Conservation (phyloP, 495 filamentous ascomycete species). For the Letharia lupina region DNA sequence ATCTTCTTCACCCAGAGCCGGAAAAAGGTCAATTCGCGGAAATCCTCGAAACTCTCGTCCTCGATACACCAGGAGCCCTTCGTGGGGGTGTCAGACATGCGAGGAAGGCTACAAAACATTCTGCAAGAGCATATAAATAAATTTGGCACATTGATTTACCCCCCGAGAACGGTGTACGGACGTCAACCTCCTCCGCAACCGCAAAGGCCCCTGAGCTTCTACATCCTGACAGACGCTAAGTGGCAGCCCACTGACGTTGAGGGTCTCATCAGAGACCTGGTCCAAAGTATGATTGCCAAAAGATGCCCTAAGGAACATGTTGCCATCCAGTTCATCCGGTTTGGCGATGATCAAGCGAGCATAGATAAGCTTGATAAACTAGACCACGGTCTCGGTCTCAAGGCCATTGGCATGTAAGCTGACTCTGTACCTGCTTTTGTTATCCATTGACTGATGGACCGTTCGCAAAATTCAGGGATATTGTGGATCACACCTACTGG, state of each 20-base stretch:
- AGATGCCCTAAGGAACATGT: conserved; percentile 16
- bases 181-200: conserved; percentile 11
- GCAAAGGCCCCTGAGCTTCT: conserved; percentile 29
- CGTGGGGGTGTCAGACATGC: conserved; percentile 18
- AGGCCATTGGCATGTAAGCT: conserved; percentile 6
- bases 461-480: conserved; percentile 25
- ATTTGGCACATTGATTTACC: conserved; percentile 24
- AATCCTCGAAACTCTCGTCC: neutral
- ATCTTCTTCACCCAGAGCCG: conserved; percentile 28
- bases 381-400: conserved; percentile 25
- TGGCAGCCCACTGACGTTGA: conserved; percentile 28
- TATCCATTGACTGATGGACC: neutral
- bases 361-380: conserved; percentile 27
- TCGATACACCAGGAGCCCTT: neutral
- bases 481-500: conserved; percentile 29
- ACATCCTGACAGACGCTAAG: conserved; percentile 35
- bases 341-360: conserved; percentile 30
- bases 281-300: conserved; percentile 25
- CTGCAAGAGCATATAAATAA: conserved; percentile 10
- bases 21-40: conserved; percentile 1
- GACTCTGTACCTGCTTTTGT: neutral
- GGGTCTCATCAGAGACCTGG: conserved; percentile 25
- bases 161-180: neutral
- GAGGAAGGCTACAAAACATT: conserved; percentile 10
- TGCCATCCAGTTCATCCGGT: conserved; percentile 37